Evolutionary conservation across 2,329 filamentous ascomycete species (phyloP), one percentile per base, ranked within the genome.

Genomic region (Fusarium sp.): DNA sequence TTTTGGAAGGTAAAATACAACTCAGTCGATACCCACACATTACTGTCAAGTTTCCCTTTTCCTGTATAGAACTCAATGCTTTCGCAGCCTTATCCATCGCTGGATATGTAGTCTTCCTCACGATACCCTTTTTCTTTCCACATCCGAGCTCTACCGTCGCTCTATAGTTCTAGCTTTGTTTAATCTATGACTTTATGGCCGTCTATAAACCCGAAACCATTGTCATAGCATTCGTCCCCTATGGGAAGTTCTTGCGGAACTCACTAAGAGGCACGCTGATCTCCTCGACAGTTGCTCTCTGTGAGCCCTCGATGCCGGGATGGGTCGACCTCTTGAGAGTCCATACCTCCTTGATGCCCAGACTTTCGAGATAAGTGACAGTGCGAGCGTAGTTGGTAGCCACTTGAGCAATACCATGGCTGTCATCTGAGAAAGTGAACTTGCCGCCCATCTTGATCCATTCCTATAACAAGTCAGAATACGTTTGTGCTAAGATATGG

Each of bases 371-470:
- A 78, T 92, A 97, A 2, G 87, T 84, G 61, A 97, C 81, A 7
- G 92, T 89, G 42, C 87, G 87, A 47, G 79, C 77, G 81, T 96
- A 98, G 77, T 97, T 95, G 53, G 93, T 90, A n/a, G 90, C 94
- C 7, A 99, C 87, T 77, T 99, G 95, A 4, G 88, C 91, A 62
- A 94, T 87, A 41, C 93, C 93, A 82, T 99, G 96, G 79, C 94
- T 97, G 81, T 99, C 96, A 79, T 99, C 96, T 9, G 93, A 97
- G 74, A 99, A 86, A 56, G 94, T 97, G 80, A 98, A 97, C 65
- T 87, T 88, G 25, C 96, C 94, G 25, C 91, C 91, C 74, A 93
- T 85, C 10, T 81, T 81, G 57, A 94, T 77, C 83, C 94, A 97
- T 77, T 89, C 88, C 91, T 92, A 67, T 57, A 9, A 37, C 10